Percentiles rank a stretch among this genome's conserved stretches.
Conservation (phyloP, 2,329 filamentous ascomycete genomes). For the Arthrobotrys megalospora region DNA sequence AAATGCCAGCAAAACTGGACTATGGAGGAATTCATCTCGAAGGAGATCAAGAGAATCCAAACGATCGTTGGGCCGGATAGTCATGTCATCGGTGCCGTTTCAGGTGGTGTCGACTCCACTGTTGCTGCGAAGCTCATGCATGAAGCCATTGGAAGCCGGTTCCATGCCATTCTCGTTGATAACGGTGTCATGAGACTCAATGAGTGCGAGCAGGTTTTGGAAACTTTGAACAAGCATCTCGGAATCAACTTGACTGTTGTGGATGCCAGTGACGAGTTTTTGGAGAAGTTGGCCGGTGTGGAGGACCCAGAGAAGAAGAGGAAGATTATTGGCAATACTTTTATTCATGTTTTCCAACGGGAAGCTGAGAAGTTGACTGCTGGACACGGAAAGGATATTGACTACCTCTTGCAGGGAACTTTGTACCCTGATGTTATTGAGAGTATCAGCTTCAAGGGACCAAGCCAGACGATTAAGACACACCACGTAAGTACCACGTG, state of each 20-base stretch:
- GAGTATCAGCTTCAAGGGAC: slow-evolving; percentile 80
- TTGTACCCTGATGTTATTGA: slow-evolving; percentile 83
- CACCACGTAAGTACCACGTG: slow-evolving; percentile 72
- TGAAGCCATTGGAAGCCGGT: slow-evolving; percentile 86
- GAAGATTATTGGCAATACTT: slow-evolving; percentile 87
- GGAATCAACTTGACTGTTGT: slow-evolving; percentile 92
- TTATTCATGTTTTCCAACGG: slow-evolving; percentile 86
- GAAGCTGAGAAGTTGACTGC: slow-evolving; percentile 72
- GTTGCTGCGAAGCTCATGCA: slow-evolving; percentile 89
- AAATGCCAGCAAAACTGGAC: slow-evolving; percentile 82
- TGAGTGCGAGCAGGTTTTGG: slow-evolving; percentile 85
- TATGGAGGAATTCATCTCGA: slow-evolving; percentile 85
- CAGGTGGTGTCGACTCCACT: slow-evolving; percentile 89
- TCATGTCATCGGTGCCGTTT: slow-evolving; percentile 85
- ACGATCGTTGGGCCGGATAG: slow-evolving; percentile 84
- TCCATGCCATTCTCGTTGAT: slow-evolving; percentile 87
- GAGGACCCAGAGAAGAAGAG: slow-evolving; percentile 87
- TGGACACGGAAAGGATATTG: slow-evolving; percentile 78
- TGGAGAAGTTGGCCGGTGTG: slow-evolving; percentile 82
- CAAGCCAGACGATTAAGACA: slow-evolving; percentile 80
- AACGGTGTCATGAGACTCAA: slow-evolving; percentile 88
- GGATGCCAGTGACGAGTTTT: slow-evolving; percentile 82
- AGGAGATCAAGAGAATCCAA: slow-evolving; percentile 85
- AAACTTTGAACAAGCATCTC: slow-evolving; percentile 82
- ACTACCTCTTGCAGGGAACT: slow-evolving; percentile 90